phyloP scores from a whole-genome alignment of 495 filamentous ascomycete species.

The Daldinia loculata region DNA sequence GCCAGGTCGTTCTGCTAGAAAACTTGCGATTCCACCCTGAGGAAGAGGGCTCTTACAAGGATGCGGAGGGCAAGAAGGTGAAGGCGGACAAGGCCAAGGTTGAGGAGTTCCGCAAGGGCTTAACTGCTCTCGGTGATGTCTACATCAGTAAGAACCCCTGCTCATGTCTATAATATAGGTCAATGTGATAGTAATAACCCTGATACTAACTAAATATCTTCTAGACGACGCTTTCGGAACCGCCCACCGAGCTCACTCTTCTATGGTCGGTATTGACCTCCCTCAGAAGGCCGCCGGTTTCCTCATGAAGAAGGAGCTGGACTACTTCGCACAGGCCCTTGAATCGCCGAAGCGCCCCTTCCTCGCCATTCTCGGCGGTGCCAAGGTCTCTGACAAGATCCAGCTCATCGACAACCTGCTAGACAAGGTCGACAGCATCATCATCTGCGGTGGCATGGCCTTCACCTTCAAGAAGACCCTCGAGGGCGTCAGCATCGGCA shows the following conservation, averaged over 20 bases:
- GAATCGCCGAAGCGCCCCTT: conserved; percentile 94
- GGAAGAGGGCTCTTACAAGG: conserved; percentile 95
- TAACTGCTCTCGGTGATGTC: conserved; percentile 94
- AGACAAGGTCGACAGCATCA: conserved; percentile 93
- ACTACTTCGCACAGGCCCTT: conserved; percentile 98
- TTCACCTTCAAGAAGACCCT: conserved; percentile 99
- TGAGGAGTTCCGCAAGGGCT: conserved; percentile 89
- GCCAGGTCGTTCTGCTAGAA: conserved; percentile 90
- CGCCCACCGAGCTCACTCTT: conserved; percentile 96
- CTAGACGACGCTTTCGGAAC: conserved; percentile 98
- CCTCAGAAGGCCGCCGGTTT: conserved; percentile 96
- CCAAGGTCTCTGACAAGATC: conserved; percentile 99
- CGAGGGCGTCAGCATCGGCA: conserved; percentile 87
- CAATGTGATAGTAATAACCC: background rate
- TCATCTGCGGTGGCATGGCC: conserved; percentile 98
- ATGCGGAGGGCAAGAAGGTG: conserved; percentile 92
- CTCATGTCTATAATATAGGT: background rate
- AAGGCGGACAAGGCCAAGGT: conserved; percentile 96
- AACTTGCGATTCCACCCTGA: conserved; percentile 98
- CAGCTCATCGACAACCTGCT: conserved; percentile 98
- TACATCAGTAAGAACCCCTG: conserved; percentile 84
- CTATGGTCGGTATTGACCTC: conserved; percentile 96
- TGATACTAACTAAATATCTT: conserved; percentile 9
- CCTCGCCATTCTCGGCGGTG: conserved; percentile 97
- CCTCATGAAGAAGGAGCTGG: conserved; percentile 99